These are phyloP conservation scores for Bipolaris gigantea DNA, from an alignment of 2,329 filamentous ascomycete species.

Conservation along the genomic window DNA sequence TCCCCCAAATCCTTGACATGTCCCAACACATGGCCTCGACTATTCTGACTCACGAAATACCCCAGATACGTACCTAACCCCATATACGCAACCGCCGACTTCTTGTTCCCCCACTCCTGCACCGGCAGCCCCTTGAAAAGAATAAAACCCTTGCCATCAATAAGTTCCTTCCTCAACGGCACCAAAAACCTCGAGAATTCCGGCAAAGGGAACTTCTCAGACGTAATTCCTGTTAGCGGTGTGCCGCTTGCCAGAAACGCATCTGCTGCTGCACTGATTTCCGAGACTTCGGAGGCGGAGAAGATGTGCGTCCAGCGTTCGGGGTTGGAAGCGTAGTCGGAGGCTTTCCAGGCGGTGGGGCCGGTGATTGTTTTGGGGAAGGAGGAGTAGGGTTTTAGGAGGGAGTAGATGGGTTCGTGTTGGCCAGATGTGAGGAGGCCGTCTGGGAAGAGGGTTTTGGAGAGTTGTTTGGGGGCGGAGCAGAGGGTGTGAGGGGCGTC, in stretches of 20 bases:
- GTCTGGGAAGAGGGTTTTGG: conserved; percentile 61
- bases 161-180: conserved; percentile 63
- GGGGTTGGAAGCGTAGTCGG: conserved; percentile 64
- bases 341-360: conserved; percentile 70
- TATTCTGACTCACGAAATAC: conserved; percentile 87
- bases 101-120: conserved; percentile 71
- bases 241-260: conserved; percentile 66
- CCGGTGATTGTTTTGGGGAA: conserved; percentile 74
- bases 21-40: conserved; percentile 79
- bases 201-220: conserved; percentile 66
- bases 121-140: conserved; percentile 87
- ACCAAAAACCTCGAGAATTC: conserved; percentile 57
- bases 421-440: conserved; percentile 72
- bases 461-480: conserved; percentile 40
- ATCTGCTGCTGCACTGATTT: conserved; percentile 69
- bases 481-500: conserved; percentile 44
- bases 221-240: conserved; percentile 71
- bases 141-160: conserved; percentile 87
- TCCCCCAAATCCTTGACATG: conserved; percentile 89
- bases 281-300: conserved; percentile 65
- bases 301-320: conserved; percentile 75
- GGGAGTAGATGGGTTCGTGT: conserved; percentile 67
- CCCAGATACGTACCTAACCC: conserved; percentile 81
- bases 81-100: conserved; percentile 76
- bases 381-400: conserved; percentile 65